phyloP scores from a whole-genome alignment of 345 rosid species.

The Anacardium occidentale region DNA sequence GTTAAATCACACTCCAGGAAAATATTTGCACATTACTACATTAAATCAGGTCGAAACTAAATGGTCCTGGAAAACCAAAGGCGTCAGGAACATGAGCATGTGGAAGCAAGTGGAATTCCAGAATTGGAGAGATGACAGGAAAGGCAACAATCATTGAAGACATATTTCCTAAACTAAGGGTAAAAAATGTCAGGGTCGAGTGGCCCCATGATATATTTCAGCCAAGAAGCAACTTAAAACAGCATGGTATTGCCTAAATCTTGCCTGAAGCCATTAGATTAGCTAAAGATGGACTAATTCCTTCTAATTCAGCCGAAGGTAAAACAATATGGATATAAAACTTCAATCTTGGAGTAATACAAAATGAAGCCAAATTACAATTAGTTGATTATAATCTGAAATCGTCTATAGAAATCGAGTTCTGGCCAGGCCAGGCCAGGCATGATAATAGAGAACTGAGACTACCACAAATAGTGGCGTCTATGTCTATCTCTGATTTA shows the following conservation, averaged over 20 bases:
- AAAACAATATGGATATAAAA: neutral
- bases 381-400: slow-evolving; percentile 13
- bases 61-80: neutral
- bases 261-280: neutral
- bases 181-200: neutral
- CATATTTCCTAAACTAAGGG: neutral
- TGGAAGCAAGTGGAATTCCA: neutral
- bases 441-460: slow-evolving; percentile 19
- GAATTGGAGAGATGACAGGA: neutral
- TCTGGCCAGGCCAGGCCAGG: slow-evolving; percentile 13
- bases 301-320: neutral
- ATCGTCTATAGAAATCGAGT: slow-evolving; percentile 22
- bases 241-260: neutral
- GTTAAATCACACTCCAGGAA: too few relatives aligned
- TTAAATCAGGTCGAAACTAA: neutral
- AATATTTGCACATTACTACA: neutral
- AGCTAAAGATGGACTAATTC: neutral
- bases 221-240: neutral
- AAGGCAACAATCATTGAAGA: neutral
- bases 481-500: slow-evolving; percentile 20
- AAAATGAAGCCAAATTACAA: slow-evolving; percentile 3
- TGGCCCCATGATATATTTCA: neutral
- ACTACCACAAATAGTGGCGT: too few relatives aligned
- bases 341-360: neutral
- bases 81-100: neutral